Evolutionary conservation across 768 basidiomycete genomes (phyloP), one percentile per base, ranked within the genome.

Genomic region (Psilocybe cubensis): DNA sequence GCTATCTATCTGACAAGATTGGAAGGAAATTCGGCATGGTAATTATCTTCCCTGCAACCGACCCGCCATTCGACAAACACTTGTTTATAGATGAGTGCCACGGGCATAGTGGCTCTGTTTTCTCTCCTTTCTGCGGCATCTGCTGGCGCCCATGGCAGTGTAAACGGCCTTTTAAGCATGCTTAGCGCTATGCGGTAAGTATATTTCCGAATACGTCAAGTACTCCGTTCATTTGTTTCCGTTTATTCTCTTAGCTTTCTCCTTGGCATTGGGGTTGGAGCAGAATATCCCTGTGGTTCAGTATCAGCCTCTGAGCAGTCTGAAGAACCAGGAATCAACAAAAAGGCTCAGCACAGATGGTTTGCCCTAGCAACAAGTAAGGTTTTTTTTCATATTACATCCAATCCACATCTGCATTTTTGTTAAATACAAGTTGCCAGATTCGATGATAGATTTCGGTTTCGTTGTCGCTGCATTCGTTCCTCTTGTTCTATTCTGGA

Each of bases 1-100:
- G 83, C 23, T 92, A 85, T 68, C 76, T 94, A 58, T 91, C 90
- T 17, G 94, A 96, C 70, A 92, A 91, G 70, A 64, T 94, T 60
- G 94, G 94, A 11, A 82, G 89, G 47, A 96, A 95, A 66, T 89
- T 88, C 63, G 93, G 93, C 62, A 95, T 95, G 93, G 88, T 89
- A 56, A 79, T 67, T n/a, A 17, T 20, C 24, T 20, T 50, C 9
- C 48, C 10, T 33, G 31, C 35, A 44, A 6, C 27, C 23, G 14
- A 21, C 12, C 24, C 48, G 20, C 24, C 17, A 27, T 9, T 21
- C 28, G 27, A 47, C 29, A 29, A 24, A 42, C 7, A 17, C 35
- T 4, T 29, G 61, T 58, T 31, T 24, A 10, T 27, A 28, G 91
- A 91, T 94, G 86, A 64, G 83, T 23, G 93, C 94, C 3, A 86